Conservation (phyloP, 225 moss, liverwort and hornwort genomes). For the Anthoceros angustus region DNA sequence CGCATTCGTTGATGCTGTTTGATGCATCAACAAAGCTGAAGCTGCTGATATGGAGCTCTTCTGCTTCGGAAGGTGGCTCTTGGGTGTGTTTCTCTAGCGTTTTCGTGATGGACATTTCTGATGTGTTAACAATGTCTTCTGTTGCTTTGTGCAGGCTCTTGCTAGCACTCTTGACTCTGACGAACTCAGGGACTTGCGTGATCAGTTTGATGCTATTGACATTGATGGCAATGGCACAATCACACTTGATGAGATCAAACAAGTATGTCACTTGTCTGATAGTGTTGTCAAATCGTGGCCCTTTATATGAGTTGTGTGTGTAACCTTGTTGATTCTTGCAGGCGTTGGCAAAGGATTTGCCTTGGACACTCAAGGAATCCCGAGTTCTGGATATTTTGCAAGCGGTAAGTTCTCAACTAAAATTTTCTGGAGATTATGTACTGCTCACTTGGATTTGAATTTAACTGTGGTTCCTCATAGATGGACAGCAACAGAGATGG, state of each 20-base stretch:
- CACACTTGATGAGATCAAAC: conserved; percentile 87
- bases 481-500: conserved; percentile 98
- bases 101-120: too few species aligned
- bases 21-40: too few species aligned
- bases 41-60: too few species aligned
- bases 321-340: not conserved
- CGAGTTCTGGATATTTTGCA: conserved; percentile 71
- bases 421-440: not conserved
- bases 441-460: not conserved
- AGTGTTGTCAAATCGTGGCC: not conserved
- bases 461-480: conserved; percentile 13
- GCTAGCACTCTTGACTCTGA: conserved; percentile 74
- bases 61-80: too few species aligned
- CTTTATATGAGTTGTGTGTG: not conserved
- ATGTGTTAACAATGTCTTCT: not conserved
- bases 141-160: conserved; percentile 35
- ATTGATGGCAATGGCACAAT: conserved; percentile 92
- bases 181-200: conserved; percentile 65
- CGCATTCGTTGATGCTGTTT: too few species aligned
- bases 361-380: conserved; percentile 82
- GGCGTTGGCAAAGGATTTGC: conserved; percentile 78
- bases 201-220: conserved; percentile 96
- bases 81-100: too few species aligned
- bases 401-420: conserved; percentile 35
- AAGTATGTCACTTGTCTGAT: conserved; percentile 17